phyloP scores from a whole-genome alignment of 2,329 filamentous ascomycete species.

The Paraphaeosphaeria minitans region DNA sequence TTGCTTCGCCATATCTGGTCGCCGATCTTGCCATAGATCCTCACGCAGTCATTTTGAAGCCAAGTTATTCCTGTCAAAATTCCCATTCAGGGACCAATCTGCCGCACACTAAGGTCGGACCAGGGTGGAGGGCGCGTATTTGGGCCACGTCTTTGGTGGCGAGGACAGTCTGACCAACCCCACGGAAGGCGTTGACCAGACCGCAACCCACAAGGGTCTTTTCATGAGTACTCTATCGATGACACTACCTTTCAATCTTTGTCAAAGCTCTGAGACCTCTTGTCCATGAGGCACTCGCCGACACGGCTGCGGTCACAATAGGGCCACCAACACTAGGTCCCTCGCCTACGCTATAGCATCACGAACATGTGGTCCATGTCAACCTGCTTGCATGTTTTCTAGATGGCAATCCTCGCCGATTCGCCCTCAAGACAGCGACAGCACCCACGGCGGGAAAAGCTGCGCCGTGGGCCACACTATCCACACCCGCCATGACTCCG shows the following conservation, averaged over 20 bases:
- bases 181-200: constrained; percentile 3
- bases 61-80: neutral
- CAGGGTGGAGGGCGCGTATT: constrained; percentile 31
- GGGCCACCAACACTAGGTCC: neutral
- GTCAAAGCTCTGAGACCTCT: constrained; percentile 5
- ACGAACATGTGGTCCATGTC: constrained; percentile 5
- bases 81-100: constrained; percentile 11
- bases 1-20: neutral
- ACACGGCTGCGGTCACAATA: neutral
- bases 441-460: neutral
- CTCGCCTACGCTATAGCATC: neutral
- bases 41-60: neutral
- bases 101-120: constrained; percentile 17
- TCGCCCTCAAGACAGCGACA: neutral
- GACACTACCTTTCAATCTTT: neutral
- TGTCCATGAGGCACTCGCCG: neutral
- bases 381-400: neutral
- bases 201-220: neutral
- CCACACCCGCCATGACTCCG: neutral
- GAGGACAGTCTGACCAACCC: constrained; percentile 21
- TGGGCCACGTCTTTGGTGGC: constrained; percentile 32
- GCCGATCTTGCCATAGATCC: neutral
- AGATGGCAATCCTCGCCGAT: neutral
- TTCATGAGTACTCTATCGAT: neutral
- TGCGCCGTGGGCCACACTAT: neutral